Evolutionary conservation across 1,284 basidiomycete genomes (phyloP).

Genomic region (Moesziomyces sp.): DNA sequence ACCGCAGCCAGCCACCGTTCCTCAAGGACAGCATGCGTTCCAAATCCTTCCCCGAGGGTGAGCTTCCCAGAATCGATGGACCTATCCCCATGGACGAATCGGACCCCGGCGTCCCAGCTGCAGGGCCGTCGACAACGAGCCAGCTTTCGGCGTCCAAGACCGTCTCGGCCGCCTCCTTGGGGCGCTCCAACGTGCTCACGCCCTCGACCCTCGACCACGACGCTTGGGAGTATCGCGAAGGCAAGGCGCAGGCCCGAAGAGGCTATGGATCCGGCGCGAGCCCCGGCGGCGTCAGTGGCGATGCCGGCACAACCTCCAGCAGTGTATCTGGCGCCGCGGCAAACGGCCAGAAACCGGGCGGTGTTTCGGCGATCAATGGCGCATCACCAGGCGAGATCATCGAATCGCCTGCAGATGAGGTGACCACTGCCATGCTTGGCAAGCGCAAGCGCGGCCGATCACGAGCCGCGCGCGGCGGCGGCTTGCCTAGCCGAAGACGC

Average conservation of each 20-base stretch:
- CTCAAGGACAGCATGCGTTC: constrained; percentile 37
- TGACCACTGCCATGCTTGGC: constrained; percentile 39
- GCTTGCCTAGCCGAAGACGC: constrained; percentile 26
- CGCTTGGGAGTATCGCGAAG: constrained; percentile 57
- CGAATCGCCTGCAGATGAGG: constrained; percentile 45
- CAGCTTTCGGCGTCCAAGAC: constrained; percentile 12
- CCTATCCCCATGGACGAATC: constrained; percentile 20
- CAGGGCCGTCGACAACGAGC: constrained; percentile 12
- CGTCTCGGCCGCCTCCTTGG: constrained; percentile 16
- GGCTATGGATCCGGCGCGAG: constrained; percentile 43
- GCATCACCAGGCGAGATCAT: constrained; percentile 42
- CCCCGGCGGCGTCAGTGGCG: constrained; percentile 36
- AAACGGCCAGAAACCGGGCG: constrained; percentile 22
- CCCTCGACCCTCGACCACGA: constrained; percentile 51
- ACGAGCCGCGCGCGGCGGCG: constrained; percentile 31
- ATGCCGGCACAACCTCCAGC: constrained; percentile 37
- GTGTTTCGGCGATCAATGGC: constrained; percentile 20
- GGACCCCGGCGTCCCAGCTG: constrained; percentile 10
- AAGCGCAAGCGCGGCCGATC: constrained; percentile 50
- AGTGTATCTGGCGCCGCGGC: constrained; percentile 34
- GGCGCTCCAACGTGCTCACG: constrained; percentile 31
- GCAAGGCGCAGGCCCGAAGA: constrained; percentile 47
- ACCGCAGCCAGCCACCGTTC: constrained; percentile 27
- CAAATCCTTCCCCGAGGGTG: constrained; percentile 42
- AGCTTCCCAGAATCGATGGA: constrained; percentile 32